Conservation (phyloP, 2,329 filamentous ascomycete genomes). For the Cadophora sp. region DNA sequence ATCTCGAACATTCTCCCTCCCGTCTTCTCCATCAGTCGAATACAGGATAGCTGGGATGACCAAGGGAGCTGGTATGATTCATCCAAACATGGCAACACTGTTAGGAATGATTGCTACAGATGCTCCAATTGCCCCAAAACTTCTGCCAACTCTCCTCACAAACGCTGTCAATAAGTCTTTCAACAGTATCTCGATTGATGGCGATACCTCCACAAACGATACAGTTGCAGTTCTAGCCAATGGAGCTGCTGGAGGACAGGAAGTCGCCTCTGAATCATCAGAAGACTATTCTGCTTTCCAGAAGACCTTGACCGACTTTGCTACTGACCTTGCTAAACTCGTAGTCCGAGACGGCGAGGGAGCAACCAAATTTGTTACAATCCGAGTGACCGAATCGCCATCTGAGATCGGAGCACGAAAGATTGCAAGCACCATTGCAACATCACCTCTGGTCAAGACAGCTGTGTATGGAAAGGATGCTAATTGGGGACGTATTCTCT, state of each 20-base stretch:
- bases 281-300: conserved; percentile 77
- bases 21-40: conserved; percentile 75
- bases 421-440: conserved; percentile 87
- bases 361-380: conserved; percentile 96
- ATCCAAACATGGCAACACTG: conserved; percentile 97
- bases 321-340: conserved; percentile 85
- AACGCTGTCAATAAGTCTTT: conserved; percentile 84
- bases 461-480: conserved; percentile 96
- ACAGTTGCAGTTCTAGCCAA: conserved; percentile 95
- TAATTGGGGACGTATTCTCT: conserved; percentile 97
- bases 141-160: conserved; percentile 74
- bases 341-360: conserved; percentile 97
- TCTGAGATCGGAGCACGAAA: conserved; percentile 74
- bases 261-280: conserved; percentile 59
- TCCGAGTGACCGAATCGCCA: conserved; percentile 78
- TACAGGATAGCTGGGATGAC: conserved; percentile 94
- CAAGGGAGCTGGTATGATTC: conserved; percentile 99
- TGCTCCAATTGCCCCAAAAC: conserved; percentile 73
- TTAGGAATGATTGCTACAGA: conserved; percentile 93
- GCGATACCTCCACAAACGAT: conserved; percentile 97
- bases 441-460: conserved; percentile 94
- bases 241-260: conserved; percentile 80
- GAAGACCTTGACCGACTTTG: conserved; percentile 75
- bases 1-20: conserved; percentile 83
- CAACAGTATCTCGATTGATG: conserved; percentile 96